Percentiles rank a stretch among this genome's conserved stretches.
Conservation (phyloP, 1,284 basidiomycete genomes). For the Chalciporus sp. region DNA sequence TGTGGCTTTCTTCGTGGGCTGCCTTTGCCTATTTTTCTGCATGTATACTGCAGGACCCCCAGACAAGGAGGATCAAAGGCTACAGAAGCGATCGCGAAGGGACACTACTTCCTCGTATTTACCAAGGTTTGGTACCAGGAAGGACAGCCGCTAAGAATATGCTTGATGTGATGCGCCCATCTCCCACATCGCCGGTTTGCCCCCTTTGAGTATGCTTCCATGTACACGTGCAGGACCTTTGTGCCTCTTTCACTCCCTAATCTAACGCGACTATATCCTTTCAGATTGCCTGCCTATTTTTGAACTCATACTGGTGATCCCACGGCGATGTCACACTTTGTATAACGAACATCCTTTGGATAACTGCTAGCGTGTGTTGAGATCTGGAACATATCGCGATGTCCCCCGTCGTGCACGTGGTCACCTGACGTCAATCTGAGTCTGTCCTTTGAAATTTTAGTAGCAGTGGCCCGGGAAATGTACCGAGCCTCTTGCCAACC, state of each 20-base stretch:
- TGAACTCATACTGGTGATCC: conserved; percentile 7
- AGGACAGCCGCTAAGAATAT: too few relatives aligned
- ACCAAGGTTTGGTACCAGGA: conserved; percentile 3
- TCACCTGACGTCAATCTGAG: background rate
- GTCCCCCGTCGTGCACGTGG: too few relatives aligned
- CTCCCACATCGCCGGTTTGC: background rate
- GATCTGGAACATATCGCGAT: too few relatives aligned
- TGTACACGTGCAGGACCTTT: background rate
- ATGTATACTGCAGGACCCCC: conserved; percentile 19
- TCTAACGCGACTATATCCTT: conserved; percentile 4
- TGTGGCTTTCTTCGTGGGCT: conserved; percentile 18
- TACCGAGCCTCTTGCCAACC: too few relatives aligned
- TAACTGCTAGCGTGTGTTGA: background rate
- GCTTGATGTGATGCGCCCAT: conserved; percentile 3
- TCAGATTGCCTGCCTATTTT: background rate
- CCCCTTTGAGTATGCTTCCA: background rate
- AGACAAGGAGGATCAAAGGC: conserved; percentile 16
- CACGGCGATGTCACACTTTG: background rate
- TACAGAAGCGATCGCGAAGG: background rate
- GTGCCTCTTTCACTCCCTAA: background rate
- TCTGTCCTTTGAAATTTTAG: too few relatives aligned
- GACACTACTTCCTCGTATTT: background rate
- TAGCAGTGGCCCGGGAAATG: too few relatives aligned
- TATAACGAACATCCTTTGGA: background rate
- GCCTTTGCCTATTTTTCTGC: conserved; percentile 27